Evolutionary conservation across 192 early-diverging fungal genomes (phyloP).

Genomic region (Backusella mclennaniae): DNA sequence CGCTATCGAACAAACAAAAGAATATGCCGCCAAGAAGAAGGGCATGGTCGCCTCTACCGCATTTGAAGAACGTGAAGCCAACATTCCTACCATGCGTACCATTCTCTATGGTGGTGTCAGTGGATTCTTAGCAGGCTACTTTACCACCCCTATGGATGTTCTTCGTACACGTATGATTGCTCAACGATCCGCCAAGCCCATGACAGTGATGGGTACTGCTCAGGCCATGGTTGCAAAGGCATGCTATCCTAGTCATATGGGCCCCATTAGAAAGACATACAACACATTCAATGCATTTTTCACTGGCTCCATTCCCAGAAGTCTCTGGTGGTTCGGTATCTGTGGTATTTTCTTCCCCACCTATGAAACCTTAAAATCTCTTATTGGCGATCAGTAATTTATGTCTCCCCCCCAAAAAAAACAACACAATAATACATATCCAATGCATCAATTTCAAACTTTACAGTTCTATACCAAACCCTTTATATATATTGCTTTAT

Average conservation of each 20-base stretch:
- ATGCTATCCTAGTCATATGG: conserved; percentile 6
- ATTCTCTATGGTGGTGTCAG: conserved; percentile 72
- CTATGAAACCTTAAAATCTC: conserved; percentile 60
- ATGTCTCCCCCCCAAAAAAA: background rate
- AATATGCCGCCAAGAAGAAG: conserved; percentile 20
- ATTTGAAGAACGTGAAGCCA: conserved; percentile 53
- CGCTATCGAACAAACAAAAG: conserved; percentile 23
- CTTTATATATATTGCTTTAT: background rate
- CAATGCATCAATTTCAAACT: background rate
- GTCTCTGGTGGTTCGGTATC: conserved; percentile 75
- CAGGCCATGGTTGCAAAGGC: conserved; percentile 36
- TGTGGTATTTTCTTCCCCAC: conserved; percentile 78
- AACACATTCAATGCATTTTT: conserved; percentile 57
- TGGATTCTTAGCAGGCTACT: conserved; percentile 70
- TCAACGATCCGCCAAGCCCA: conserved; percentile 25
- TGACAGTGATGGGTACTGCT: conserved; percentile 28
- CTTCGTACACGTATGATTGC: conserved; percentile 72
- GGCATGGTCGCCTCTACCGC: conserved; percentile 45
- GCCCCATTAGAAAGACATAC: conserved; percentile 2
- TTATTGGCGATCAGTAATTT: conserved; percentile 14
- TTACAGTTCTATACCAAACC: background rate
- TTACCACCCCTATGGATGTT: conserved; percentile 76
- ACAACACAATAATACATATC: background rate
- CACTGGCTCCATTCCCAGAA: conserved; percentile 57
- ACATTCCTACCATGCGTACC: conserved; percentile 64